phyloP scores from a whole-genome alignment of 2,329 filamentous ascomycete species.

The Pseudovirgaria hyperparasitica region DNA sequence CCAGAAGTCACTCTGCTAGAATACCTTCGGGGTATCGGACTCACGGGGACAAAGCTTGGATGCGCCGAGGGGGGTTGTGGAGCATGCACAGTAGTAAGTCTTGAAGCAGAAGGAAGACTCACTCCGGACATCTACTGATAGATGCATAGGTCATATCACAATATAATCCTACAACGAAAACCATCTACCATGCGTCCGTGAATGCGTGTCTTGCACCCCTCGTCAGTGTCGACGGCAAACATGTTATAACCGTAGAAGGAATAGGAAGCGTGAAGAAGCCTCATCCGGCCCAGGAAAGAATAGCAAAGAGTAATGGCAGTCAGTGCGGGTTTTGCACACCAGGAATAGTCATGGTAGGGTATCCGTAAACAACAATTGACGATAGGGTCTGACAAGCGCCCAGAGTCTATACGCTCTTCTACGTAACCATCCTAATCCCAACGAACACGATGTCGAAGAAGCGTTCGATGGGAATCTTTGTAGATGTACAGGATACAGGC shows the following conservation, averaged over 20 bases:
- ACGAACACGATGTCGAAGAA: constrained; percentile 78
- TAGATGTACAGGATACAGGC: constrained; percentile 86
- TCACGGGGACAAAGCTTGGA: constrained; percentile 92
- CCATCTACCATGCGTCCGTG: constrained; percentile 91
- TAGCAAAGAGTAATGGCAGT: constrained; percentile 82
- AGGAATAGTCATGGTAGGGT: constrained; percentile 72
- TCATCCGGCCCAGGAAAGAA: constrained; percentile 80
- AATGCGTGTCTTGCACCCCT: constrained; percentile 92
- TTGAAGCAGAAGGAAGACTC: constrained; percentile 4
- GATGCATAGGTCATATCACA: constrained; percentile 61
- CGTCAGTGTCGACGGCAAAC: constrained; percentile 88
- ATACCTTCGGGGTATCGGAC: constrained; percentile 80
- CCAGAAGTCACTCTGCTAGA: constrained; percentile 87
- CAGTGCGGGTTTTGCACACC: constrained; percentile 96
- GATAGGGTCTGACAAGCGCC: background rate
- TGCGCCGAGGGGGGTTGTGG: constrained; percentile 95
- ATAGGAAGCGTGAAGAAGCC: constrained; percentile 80
- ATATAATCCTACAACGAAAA: constrained; percentile 80
- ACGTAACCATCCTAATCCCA: constrained; percentile 67
- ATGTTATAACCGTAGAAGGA: constrained; percentile 94
- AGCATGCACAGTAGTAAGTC: constrained; percentile 72
- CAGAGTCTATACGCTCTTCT: constrained; percentile 84
- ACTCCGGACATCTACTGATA: constrained; percentile 8
- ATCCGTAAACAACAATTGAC: background rate
- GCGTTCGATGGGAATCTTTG: constrained; percentile 96